Percentiles rank a stretch among this genome's conserved stretches.
Conservation (phyloP, 768 basidiomycete genomes). For the Pisolithus albus region DNA sequence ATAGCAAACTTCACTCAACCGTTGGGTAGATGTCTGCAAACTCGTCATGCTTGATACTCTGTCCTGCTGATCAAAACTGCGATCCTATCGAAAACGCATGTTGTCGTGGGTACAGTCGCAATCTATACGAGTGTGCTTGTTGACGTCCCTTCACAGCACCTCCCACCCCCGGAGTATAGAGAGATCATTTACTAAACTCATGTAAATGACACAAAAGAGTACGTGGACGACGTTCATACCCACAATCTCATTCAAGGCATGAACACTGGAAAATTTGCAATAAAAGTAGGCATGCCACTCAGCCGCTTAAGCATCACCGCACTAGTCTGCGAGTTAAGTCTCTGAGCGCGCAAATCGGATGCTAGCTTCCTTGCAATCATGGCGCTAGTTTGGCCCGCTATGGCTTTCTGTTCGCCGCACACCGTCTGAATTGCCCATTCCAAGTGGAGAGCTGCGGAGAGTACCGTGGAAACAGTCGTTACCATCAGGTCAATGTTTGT, state of each 20-base stretch:
- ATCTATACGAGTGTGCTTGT: not conserved
- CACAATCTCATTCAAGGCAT: slow-evolving; percentile 13
- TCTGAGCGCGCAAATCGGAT: slow-evolving; percentile 49
- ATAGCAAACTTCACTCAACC: slow-evolving; percentile 1
- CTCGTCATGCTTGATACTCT: slow-evolving; percentile 63
- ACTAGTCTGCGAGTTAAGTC: slow-evolving; percentile 42
- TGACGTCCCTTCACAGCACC: slow-evolving; percentile 34
- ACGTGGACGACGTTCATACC: not conserved
- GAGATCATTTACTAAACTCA: slow-evolving; percentile 29
- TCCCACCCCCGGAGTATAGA: slow-evolving; percentile 37
- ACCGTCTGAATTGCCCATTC: slow-evolving; percentile 61
- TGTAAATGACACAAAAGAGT: slow-evolving; percentile 1
- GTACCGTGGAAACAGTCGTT: slow-evolving; percentile 55
- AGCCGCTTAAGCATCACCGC: slow-evolving; percentile 52
- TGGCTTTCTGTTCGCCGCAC: slow-evolving; percentile 40
- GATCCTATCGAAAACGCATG: slow-evolving; percentile 66
- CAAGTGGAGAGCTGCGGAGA: slow-evolving; percentile 62
- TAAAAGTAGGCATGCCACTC: slow-evolving; percentile 55
- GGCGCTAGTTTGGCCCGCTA: slow-evolving; percentile 57
- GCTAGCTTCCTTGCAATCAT: slow-evolving; percentile 63
- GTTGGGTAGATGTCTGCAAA: slow-evolving; percentile 39
- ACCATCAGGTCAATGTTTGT: slow-evolving; percentile 57
- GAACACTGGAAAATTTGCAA: slow-evolving; percentile 70
- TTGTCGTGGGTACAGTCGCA: slow-evolving; percentile 53
- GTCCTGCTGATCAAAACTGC: slow-evolving; percentile 64